Percentiles rank a stretch among this genome's conserved stretches.
These are phyloP conservation scores for Striga hermonthica DNA, from an alignment of 305 asterid species.

Conservation along the genomic window DNA sequence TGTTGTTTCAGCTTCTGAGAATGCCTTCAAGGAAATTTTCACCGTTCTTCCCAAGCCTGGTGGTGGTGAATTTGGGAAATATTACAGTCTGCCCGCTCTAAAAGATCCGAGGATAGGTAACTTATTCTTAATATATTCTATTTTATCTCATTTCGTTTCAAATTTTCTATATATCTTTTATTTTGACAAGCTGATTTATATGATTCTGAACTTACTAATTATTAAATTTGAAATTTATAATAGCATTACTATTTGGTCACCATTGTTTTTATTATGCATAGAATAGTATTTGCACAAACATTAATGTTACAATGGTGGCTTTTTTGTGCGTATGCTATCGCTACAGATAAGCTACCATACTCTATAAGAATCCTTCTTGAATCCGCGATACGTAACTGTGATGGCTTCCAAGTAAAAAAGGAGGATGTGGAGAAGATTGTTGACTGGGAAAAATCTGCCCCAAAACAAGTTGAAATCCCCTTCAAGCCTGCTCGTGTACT, in stretches of 20 bases:
- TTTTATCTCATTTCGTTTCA: neutral
- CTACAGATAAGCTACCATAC: slow-evolving; percentile 82
- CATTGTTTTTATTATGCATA: slow-evolving; percentile 2
- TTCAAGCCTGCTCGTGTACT: slow-evolving; percentile 95
- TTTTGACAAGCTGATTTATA: slow-evolving; percentile 1
- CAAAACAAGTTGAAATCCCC: slow-evolving; percentile 84
- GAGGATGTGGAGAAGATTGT: slow-evolving; percentile 86
- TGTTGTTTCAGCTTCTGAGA: slow-evolving; percentile 65
- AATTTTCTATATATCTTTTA: slow-evolving; percentile 4
- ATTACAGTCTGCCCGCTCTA: slow-evolving; percentile 81
- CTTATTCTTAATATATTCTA: slow-evolving; percentile 5
- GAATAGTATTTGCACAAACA: slow-evolving; percentile 1
- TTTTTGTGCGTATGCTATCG: slow-evolving; percentile 20
- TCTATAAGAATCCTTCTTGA: slow-evolving; percentile 86
- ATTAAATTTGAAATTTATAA: neutral
- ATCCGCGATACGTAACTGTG: slow-evolving; percentile 92
- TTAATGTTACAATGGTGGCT: neutral
- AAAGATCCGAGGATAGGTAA: slow-evolving; percentile 91
- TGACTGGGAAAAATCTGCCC: slow-evolving; percentile 83
- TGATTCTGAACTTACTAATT: neutral
- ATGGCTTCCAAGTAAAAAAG: slow-evolving; percentile 84
- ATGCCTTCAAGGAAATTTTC: slow-evolving; percentile 74
- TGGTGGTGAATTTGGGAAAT: slow-evolving; percentile 93
- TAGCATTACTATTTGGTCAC: neutral
- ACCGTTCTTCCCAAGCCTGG: slow-evolving; percentile 87